These are phyloP conservation scores for Telopea speciosissima DNA, from an alignment of 177 flowering plant genomes.

Conservation along the genomic window DNA sequence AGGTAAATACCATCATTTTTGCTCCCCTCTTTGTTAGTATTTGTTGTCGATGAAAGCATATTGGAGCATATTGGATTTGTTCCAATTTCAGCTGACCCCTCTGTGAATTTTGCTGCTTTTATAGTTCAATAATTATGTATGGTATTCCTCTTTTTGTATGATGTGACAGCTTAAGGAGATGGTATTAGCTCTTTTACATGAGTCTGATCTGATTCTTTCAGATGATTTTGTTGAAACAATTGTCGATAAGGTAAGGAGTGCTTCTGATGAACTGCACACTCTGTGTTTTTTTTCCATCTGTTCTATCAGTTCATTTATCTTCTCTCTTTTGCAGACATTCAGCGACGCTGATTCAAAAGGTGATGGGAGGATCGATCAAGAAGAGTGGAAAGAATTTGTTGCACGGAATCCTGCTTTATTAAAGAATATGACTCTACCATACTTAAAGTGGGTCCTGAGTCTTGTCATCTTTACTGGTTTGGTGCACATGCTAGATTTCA, in stretches of 20 bases:
- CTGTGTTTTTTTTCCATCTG: neutral
- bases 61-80: neutral
- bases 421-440: constrained; percentile 79
- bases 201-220: constrained; percentile 63
- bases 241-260: constrained; percentile 40
- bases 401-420: constrained; percentile 50
- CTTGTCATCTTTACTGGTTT: neutral
- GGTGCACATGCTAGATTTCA: neutral
- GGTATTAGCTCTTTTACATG: constrained; percentile 76
- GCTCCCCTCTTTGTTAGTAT: neutral
- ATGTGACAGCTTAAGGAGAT: constrained; percentile 62
- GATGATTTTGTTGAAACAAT: constrained; percentile 62
- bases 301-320: neutral
- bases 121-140: constrained; percentile 5
- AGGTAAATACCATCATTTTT: constrained; percentile 34
- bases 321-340: constrained; percentile 46
- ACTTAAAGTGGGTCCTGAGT: constrained; percentile 42
- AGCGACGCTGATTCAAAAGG: constrained; percentile 63
- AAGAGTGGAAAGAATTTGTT: constrained; percentile 75
- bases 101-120: neutral
- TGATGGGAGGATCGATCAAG: constrained; percentile 74
- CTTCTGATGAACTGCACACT: neutral
- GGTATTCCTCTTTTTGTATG: constrained; percentile 34
- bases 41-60: neutral
- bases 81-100: neutral